Conservation (phyloP, 371 early-diverging fungal species). For the Parasitella parasitica region DNA sequence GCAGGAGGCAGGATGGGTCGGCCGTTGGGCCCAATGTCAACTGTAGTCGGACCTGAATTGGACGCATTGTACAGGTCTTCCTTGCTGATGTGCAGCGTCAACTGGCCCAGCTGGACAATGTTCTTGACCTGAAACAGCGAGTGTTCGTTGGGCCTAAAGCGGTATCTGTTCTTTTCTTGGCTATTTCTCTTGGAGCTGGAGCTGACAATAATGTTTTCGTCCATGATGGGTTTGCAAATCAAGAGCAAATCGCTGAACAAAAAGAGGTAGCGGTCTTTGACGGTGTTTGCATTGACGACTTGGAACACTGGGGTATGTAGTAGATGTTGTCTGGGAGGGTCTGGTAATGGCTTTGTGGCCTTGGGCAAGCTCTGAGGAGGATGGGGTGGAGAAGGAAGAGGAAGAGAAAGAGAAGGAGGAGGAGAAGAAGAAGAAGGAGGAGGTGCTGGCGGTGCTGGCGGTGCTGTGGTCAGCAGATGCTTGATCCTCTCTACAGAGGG, state of each 20-base stretch:
- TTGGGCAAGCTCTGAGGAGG: not conserved
- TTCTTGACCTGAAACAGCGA: slow-evolving; percentile 66
- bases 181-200: slow-evolving; percentile 12
- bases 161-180: slow-evolving; percentile 20
- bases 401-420: too few species aligned
- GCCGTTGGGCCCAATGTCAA: slow-evolving; percentile 17
- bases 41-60: slow-evolving; percentile 1
- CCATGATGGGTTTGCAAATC: slow-evolving; percentile 67
- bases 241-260: slow-evolving; percentile 78
- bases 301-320: slow-evolving; percentile 78
- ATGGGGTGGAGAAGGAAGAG: too few species aligned
- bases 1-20: slow-evolving; percentile 30
- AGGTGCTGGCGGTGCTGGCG: slow-evolving; percentile 1
- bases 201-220: slow-evolving; percentile 47
- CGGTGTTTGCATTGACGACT: slow-evolving; percentile 68
- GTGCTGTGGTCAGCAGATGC: not conserved
- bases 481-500: not conserved
- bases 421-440: not conserved
- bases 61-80: slow-evolving; percentile 41
- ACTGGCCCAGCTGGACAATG: slow-evolving; percentile 55
- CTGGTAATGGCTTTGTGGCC: slow-evolving; percentile 11
- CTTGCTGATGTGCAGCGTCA: slow-evolving; percentile 53
- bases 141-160: slow-evolving; percentile 49
- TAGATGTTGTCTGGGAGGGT: slow-evolving; percentile 61
- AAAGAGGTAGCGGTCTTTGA: slow-evolving; percentile 78